Conservation (phyloP, 2,329 filamentous ascomycete genomes). For the Diplocarpon mali region DNA sequence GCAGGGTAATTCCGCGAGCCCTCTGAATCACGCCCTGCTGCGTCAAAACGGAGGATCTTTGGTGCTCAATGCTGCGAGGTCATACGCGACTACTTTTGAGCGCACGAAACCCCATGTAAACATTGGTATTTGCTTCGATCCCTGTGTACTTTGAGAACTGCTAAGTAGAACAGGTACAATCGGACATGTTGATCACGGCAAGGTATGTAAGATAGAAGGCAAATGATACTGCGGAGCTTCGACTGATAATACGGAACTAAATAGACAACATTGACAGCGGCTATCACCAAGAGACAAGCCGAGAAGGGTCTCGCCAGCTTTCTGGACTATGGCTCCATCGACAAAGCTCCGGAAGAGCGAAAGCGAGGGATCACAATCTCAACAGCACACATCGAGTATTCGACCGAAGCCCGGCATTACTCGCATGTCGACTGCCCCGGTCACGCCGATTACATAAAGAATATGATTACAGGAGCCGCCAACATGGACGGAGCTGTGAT, state of each 20-base stretch:
- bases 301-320: conserved; percentile 90
- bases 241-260: conserved; percentile 13
- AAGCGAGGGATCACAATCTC: conserved; percentile 99
- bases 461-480: conserved; percentile 99
- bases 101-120: conserved; percentile 96
- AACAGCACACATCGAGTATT: conserved; percentile 96
- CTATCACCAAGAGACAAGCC: conserved; percentile 96
- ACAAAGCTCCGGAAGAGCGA: conserved; percentile 98
- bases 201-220: conserved; percentile 46
- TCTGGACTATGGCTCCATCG: conserved; percentile 94
- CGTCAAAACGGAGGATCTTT: conserved; percentile 51
- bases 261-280: conserved; percentile 93
- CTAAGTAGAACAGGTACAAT: conserved; percentile 60
- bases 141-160: not conserved
- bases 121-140: conserved; percentile 53
- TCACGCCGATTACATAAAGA: conserved; percentile 99
- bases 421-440: conserved; percentile 99
- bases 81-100: conserved; percentile 60
- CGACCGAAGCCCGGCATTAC: conserved; percentile 90
- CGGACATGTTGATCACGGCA: conserved; percentile 98
- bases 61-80: conserved; percentile 53
- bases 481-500: conserved; percentile 99
- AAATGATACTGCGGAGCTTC: conserved; percentile 8
- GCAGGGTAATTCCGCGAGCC: conserved; percentile 58
- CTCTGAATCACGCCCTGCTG: conserved; percentile 60